Evolutionary conservation across 192 early-diverging fungal genomes (phyloP).

Genomic region (Umbelopsis sp.): DNA sequence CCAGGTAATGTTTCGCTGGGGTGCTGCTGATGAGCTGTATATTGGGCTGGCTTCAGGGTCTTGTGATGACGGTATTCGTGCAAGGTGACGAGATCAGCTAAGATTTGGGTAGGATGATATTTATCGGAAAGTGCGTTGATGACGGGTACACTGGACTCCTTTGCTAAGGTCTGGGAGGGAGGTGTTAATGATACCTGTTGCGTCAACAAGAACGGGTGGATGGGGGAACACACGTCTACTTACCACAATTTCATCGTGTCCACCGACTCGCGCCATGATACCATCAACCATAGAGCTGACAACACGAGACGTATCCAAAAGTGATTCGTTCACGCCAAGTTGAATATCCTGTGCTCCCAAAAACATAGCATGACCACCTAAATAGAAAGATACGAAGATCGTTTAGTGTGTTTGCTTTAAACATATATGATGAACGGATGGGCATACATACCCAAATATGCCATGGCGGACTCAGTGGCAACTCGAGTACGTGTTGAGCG

Average conservation of each 20-base stretch:
- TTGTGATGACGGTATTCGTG: constrained; percentile 72
- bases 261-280: constrained; percentile 92
- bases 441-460: constrained; percentile 63
- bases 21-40: constrained; percentile 49
- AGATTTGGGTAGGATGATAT: constrained; percentile 96
- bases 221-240: not conserved
- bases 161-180: constrained; percentile 68
- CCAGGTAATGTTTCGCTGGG: constrained; percentile 62
- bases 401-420: not conserved
- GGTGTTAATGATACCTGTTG: not conserved
- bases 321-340: constrained; percentile 91
- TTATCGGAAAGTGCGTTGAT: constrained; percentile 95
- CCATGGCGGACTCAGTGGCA: constrained; percentile 88
- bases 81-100: constrained; percentile 95
- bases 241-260: constrained; percentile 87
- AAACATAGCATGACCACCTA: constrained; percentile 96
- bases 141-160: constrained; percentile 88
- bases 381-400: not conserved
- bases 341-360: constrained; percentile 96
- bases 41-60: constrained; percentile 34
- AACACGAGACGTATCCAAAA: constrained; percentile 87
- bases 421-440: not conserved
- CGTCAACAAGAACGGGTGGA: not conserved
- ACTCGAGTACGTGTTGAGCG: constrained; percentile 95
- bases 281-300: constrained; percentile 96